Evolutionary conservation across 2,329 filamentous ascomycete species (phyloP).

Genomic region (Fusarium keratoplasticum): DNA sequence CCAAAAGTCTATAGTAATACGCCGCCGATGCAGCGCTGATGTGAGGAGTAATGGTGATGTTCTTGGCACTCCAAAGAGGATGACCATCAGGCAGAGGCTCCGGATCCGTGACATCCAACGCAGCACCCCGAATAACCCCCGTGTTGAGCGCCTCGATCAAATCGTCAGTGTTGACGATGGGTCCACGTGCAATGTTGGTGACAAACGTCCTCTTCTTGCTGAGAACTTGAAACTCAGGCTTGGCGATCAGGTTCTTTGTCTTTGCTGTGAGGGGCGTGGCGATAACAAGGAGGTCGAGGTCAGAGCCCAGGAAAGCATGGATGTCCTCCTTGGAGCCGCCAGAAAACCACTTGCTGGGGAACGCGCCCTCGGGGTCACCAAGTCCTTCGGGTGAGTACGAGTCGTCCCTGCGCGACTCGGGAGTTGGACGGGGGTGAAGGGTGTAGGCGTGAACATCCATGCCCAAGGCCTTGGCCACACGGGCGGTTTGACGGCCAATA

Average conservation of each 20-base stretch:
- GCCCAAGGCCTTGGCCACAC: slow-evolving; percentile 72
- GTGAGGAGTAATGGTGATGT: slow-evolving; percentile 72
- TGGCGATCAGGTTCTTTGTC: slow-evolving; percentile 63
- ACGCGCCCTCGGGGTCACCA: slow-evolving; percentile 61
- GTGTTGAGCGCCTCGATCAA: slow-evolving; percentile 70
- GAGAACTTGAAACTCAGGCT: slow-evolving; percentile 61
- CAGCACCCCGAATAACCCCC: slow-evolving; percentile 68
- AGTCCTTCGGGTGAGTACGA: slow-evolving; percentile 77
- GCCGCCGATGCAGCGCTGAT: slow-evolving; percentile 56
- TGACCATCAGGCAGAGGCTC: slow-evolving; percentile 78
- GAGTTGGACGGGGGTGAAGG: slow-evolving; percentile 73
- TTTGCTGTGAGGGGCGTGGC: slow-evolving; percentile 61
- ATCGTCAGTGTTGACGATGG: slow-evolving; percentile 62
- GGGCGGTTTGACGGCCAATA: slow-evolving; percentile 65
- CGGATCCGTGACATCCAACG: slow-evolving; percentile 82
- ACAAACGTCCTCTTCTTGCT: slow-evolving; percentile 66
- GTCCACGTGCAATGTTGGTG: slow-evolving; percentile 76
- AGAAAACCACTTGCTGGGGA: slow-evolving; percentile 65
- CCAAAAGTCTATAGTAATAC: slow-evolving; percentile 55
- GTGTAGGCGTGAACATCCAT: slow-evolving; percentile 83
- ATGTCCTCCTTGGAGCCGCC: slow-evolving; percentile 57
- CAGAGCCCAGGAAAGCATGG: slow-evolving; percentile 62
- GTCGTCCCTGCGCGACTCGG: slow-evolving; percentile 71
- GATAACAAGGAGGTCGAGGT: slow-evolving; percentile 66
- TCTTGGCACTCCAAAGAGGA: slow-evolving; percentile 76